Evolutionary conservation across 2,329 filamentous ascomycete species (phyloP), one percentile per base, ranked within the genome.

Genomic region (Monilinia vaccinii-corymbosi): DNA sequence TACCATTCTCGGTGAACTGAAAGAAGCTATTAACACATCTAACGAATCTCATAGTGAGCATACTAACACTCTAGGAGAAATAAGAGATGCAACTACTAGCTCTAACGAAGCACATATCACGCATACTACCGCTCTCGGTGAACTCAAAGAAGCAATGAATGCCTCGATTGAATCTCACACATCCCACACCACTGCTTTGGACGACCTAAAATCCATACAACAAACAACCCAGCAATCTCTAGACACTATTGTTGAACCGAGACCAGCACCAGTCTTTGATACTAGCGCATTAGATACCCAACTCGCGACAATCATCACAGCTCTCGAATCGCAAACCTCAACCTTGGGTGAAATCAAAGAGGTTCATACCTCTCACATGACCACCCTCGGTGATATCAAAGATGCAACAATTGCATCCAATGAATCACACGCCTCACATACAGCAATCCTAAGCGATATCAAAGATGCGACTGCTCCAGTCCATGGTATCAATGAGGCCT

Each of bases 331-430:
- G 1, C 66, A 67, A 34, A 60, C 34, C 32, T 40, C 44, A 4
- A 63, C 62, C 1, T 36, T 69, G 2, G 49, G 58, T 6, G 61
- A 64, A 1, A 65, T 67, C 40, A 61, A 60, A 46, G 46, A 50
- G 1, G 32, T 38, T 21, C 57, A 63, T 38, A 58, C 34, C 21
- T 31, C 53, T n/a, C 63, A 67, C 34, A 53, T 58, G 3, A 42
- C 42, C 14, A 40, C 45, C 18, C 48, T 69, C 18, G 40, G 40
- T 1, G 64, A 66, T 38, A 64, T 69, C 46, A 69, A 68, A 38
- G 64, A 67, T 23, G 56, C 60, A 18, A 60, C 62, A 2, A 45
- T 56, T 14, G 57, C 46, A 42, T 65, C 63, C 18, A 62, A 67
- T 38, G 60, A 63, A 7, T 53, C 62, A 2, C 58, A 64, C 21